phyloP scores from a whole-genome alignment of 768 basidiomycete species.

The Leucosporidium creatinivorum region DNA sequence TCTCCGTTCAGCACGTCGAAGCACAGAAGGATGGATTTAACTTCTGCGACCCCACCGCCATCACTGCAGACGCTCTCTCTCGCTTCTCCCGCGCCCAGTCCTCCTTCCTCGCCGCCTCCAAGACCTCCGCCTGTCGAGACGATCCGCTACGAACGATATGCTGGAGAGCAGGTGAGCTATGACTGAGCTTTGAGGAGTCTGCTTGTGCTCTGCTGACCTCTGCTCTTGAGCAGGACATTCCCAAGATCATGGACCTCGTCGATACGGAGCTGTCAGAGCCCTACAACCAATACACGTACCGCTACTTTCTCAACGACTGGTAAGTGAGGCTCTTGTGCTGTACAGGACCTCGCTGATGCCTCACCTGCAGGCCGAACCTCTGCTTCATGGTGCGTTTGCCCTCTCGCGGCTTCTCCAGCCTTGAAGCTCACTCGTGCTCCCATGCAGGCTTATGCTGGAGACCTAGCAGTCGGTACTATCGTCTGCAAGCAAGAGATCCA shows the following conservation, averaged over 20 bases:
- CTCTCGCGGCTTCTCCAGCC: neutral
- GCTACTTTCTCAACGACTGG: constrained; percentile 96
- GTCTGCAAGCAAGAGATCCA: constrained; percentile 96
- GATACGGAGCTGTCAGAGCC: constrained; percentile 91
- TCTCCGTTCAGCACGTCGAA: too few relatives aligned
- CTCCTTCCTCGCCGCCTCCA: neutral
- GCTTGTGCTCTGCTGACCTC: too few relatives aligned
- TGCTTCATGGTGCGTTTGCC: constrained; percentile 42
- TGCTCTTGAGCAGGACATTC: constrained; percentile 39
- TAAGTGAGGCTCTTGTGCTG: constrained; percentile 44
- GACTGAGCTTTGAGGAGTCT: too few relatives aligned
- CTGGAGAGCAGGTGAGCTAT: constrained; percentile 6
- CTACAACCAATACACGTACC: constrained; percentile 91
- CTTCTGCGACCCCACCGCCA: neutral
- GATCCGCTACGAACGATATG: constrained; percentile 4
- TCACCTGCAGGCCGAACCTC: constrained; percentile 66
- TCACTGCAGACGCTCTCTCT: neutral
- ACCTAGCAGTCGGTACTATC: constrained; percentile 66
- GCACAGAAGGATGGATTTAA: too few relatives aligned
- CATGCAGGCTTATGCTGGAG: constrained; percentile 26
- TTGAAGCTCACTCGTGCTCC: neutral
- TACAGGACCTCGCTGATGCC: neutral
- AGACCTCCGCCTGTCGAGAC: neutral
- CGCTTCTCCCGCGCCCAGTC: neutral
- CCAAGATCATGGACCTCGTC: constrained; percentile 75